Evolutionary conservation across 768 basidiomycete species (phyloP).

Genomic region (Serendipita indica): DNA sequence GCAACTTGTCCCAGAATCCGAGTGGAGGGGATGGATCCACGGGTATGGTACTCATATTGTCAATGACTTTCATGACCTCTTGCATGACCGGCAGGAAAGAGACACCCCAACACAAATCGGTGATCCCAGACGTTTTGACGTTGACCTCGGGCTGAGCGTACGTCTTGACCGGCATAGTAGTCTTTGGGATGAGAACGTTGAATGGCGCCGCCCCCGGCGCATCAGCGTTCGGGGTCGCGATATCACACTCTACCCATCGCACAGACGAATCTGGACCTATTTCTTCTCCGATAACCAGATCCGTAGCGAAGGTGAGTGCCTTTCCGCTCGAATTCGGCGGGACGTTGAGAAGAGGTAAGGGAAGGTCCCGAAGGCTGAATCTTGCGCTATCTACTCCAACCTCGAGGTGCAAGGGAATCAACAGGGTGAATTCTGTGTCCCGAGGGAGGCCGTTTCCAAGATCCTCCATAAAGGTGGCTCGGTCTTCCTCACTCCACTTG

Average conservation of each 20-base stretch:
- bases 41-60: constrained; percentile 61
- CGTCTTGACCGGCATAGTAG: constrained; percentile 89
- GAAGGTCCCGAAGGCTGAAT: constrained; percentile 70
- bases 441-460: constrained; percentile 55
- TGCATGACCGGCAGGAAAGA: constrained; percentile 77
- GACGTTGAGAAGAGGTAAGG: constrained; percentile 67
- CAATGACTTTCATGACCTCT: constrained; percentile 70
- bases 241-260: constrained; percentile 53
- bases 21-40: constrained; percentile 68
- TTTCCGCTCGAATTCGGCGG: constrained; percentile 32
- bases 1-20: constrained; percentile 95
- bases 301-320: constrained; percentile 52
- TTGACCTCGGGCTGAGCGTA: constrained; percentile 64
- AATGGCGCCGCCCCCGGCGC: constrained; percentile 38
- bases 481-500: constrained; percentile 37
- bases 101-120: constrained; percentile 76
- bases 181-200: constrained; percentile 60
- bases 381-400: constrained; percentile 48
- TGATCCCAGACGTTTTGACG: constrained; percentile 47
- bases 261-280: constrained; percentile 52
- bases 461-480: constrained; percentile 49
- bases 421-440: constrained; percentile 57
- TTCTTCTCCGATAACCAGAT: constrained; percentile 80
- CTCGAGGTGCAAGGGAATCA: constrained; percentile 68
- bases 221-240: constrained; percentile 44